Evolutionary conservation across 2,329 filamentous ascomycete genomes (phyloP), one percentile per base, ranked within the genome.

Genomic region (Elsinoe necatrix): DNA sequence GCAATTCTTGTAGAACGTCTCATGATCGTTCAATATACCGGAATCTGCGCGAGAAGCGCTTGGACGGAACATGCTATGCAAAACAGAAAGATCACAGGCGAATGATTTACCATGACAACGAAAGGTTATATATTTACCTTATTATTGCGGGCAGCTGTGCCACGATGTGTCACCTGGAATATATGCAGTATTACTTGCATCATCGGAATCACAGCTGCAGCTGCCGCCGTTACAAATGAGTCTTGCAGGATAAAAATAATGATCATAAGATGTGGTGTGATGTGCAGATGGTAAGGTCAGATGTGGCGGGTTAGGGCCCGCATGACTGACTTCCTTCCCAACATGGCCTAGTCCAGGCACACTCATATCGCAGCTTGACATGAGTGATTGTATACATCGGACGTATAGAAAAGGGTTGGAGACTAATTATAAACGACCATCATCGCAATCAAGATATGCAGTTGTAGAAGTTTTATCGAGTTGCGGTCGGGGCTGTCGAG

Each of bases 11-110:
- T 47, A 48, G 21, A 56, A 56, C 2, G 25, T 23, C 20, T 48
- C 18, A 35, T 42, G 34, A 25, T 56, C 48, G 23, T 27, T 20
- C 23, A 23, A 23, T 3, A 48, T 11, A 21, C 21, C 34, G 27
- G 27, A 54, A 34, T 55, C 16, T 47, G 27, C 14, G 35, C 14
- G 48, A 57, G 37, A 29, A 16, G 20, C 37, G 42, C 35, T 37
- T 8, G 51, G 16, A 55, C 31, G 25, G 20, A 25, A 48, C 58
- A 60, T 61, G 39, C 11, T 50, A 50, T 50, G 45, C 45, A 50
- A 20, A 50, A 50, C 6, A 18, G 16, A 50, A 34, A 50, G 45
- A 50, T 31, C 12, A 6, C 14, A n/a, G 25, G 18, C 14, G 4
- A 31, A 12, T 20, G 39, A 5, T 11, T 18, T 45, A 2, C 21